Evolutionary conservation across 2,329 filamentous ascomycete genomes (phyloP).

Genomic region (Chaetothyriales sp.): DNA sequence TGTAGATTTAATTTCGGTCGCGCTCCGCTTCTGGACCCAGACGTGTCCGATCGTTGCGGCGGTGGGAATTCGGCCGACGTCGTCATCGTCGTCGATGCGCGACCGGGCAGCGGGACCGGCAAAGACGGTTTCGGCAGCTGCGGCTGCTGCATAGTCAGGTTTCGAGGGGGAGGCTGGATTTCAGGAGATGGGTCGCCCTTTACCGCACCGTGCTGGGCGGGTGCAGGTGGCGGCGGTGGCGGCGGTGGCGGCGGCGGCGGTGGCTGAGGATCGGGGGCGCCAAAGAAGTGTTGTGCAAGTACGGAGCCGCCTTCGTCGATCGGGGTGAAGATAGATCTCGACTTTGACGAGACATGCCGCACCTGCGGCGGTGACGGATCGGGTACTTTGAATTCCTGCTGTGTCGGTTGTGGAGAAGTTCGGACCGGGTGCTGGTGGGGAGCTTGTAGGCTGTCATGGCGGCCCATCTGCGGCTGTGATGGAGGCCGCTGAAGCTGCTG

Average conservation of each 20-base stretch:
- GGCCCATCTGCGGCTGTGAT: slow-evolving; percentile 48
- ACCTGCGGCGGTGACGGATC: slow-evolving; percentile 38
- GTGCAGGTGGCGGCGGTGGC: too few relatives aligned
- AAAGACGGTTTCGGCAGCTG: slow-evolving; percentile 30
- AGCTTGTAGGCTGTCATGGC: slow-evolving; percentile 43
- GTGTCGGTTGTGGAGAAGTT: slow-evolving; percentile 26
- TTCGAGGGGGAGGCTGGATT: slow-evolving; percentile 39
- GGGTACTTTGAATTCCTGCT: slow-evolving; percentile 20
- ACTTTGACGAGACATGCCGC: slow-evolving; percentile 53
- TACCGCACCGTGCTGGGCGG: slow-evolving; percentile 14
- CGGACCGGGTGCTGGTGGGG: slow-evolving; percentile 39
- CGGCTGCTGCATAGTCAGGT: slow-evolving; percentile 7
- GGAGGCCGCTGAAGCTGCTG: slow-evolving; percentile 58
- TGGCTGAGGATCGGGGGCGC: slow-evolving; percentile 41
- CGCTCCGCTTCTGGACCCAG: slow-evolving; percentile 50
- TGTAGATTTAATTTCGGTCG: slow-evolving; percentile 82
- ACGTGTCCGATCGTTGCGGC: slow-evolving; percentile 56
- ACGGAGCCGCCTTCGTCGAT: slow-evolving; percentile 89
- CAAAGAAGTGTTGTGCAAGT: slow-evolving; percentile 65
- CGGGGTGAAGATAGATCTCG: slow-evolving; percentile 90
- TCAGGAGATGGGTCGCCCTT: slow-evolving; percentile 46
- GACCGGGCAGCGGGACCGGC: slow-evolving; percentile 34
- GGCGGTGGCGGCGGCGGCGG: slow-evolving; percentile 13
- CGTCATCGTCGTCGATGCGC: slow-evolving; percentile 39
- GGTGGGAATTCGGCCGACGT: slow-evolving; percentile 55